Evolutionary conservation across 2,329 filamentous ascomycete genomes (phyloP).

Genomic region (Cytospora paraplurivora): DNA sequence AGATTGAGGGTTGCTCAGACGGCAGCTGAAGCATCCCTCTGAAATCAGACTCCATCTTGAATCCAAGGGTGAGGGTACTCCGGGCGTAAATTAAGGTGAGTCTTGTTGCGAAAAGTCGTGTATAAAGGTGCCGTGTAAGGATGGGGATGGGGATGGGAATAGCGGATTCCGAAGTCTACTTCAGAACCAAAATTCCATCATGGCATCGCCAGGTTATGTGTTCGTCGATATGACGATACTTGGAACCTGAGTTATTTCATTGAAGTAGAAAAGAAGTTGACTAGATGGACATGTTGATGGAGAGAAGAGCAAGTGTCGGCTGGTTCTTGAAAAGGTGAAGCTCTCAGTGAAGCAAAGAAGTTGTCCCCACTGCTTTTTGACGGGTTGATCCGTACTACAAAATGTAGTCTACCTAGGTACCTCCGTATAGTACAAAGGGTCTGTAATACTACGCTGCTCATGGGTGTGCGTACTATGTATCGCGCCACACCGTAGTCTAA

Average conservation of each 20-base stretch:
- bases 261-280: no score
- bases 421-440: no score
- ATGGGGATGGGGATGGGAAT: background rate
- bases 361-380: background rate
- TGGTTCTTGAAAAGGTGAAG: background rate
- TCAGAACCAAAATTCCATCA: background rate
- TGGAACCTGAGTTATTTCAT: background rate
- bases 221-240: background rate
- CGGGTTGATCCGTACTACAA: background rate
- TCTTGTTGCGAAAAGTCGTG: background rate
- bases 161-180: background rate
- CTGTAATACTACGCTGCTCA: background rate
- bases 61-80: background rate
- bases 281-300: no score
- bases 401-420: no score
- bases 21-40: constrained; percentile 11
- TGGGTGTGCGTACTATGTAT: background rate
- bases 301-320: background rate
- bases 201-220: background rate
- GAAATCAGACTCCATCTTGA: constrained; percentile 25
- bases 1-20: constrained; percentile 17
- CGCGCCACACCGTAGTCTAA: background rate
- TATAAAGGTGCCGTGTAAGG: background rate
- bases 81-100: background rate
- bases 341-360: background rate